A percentile compares a stretch with the other conserved stretches of the same genome.
These are phyloP conservation scores for Fusarium sp. DNA, from an alignment of 2,329 filamentous ascomycete species.

Conservation along the genomic window DNA sequence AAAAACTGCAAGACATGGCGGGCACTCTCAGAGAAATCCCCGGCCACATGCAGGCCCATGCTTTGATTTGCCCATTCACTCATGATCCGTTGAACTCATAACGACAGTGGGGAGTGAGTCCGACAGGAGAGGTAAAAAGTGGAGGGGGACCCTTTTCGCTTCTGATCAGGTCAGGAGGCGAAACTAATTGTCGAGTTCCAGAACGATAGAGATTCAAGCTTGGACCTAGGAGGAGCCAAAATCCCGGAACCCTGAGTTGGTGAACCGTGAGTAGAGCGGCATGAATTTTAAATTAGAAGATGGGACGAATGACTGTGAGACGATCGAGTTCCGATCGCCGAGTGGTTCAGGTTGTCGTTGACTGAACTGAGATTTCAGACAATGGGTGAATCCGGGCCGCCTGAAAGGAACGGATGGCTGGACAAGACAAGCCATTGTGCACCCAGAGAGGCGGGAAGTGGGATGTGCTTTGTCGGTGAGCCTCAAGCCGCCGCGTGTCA, in stretches of 20 bases:
- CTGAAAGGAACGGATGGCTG: not conserved
- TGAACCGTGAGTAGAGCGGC: not conserved
- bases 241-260: constrained; percentile 13
- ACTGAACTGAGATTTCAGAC: constrained; percentile 9
- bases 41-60: constrained; percentile 5
- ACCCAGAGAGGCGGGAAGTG: not conserved
- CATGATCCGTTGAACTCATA: not conserved
- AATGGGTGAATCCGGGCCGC: not conserved
- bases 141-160: constrained; percentile 3
- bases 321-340: not conserved
- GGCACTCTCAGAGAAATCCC: not conserved
- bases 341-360: not conserved
- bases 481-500: constrained; percentile 1
- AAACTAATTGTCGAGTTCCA: constrained; percentile 18
- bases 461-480: constrained; percentile 19
- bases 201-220: constrained; percentile 21
- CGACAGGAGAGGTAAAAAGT: constrained; percentile 5
- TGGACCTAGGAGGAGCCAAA: constrained; percentile 7
- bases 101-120: not conserved
- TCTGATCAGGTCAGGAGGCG: constrained; percentile 5
- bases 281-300: constrained; percentile 20
- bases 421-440: not conserved
- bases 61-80: constrained; percentile 19
- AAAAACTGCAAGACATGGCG: not conserved
- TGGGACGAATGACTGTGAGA: constrained; percentile 15